Conservation (phyloP, 2,329 filamentous ascomycete genomes). For the Sarocladium strictum region DNA sequence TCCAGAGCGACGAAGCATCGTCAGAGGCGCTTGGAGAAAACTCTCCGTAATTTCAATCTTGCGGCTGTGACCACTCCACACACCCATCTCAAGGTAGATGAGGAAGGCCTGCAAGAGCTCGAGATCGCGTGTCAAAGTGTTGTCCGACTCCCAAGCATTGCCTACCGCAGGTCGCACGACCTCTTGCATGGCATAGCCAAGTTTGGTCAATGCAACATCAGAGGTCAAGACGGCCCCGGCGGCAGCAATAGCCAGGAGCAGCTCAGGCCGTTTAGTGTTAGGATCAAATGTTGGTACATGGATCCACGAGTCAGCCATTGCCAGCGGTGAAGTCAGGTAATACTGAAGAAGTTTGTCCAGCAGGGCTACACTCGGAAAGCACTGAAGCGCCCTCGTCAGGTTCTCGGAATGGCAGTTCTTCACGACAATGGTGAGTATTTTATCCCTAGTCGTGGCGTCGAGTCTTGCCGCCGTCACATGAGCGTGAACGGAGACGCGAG, state of each 20-base stretch:
- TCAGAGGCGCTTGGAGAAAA: constrained; percentile 28
- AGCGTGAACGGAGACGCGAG: not conserved
- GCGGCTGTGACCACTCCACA: constrained; percentile 31
- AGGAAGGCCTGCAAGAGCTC: constrained; percentile 26
- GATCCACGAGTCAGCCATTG: constrained; percentile 25
- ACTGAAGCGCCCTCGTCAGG: constrained; percentile 23
- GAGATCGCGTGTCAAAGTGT: constrained; percentile 23
- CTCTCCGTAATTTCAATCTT: constrained; percentile 34
- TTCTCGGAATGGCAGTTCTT: constrained; percentile 20
- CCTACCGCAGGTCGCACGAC: constrained; percentile 17
- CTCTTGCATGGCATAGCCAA: constrained; percentile 35
- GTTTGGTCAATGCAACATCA: constrained; percentile 28
- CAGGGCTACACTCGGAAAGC: constrained; percentile 32
- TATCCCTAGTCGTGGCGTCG: constrained; percentile 18
- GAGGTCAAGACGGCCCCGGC: constrained; percentile 30
- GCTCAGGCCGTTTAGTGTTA: constrained; percentile 27
- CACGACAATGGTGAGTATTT: constrained; percentile 23
- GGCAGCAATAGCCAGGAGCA: constrained; percentile 29
- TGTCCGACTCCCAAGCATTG: constrained; percentile 25
- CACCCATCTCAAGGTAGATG: constrained; percentile 12
- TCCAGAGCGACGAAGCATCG: constrained; percentile 28
- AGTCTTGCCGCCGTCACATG: constrained; percentile 11
- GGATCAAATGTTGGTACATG: constrained; percentile 30
- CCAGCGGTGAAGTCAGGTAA: constrained; percentile 23
- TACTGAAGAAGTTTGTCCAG: constrained; percentile 31